Evolutionary conservation across 257 asterid species (phyloP).

Genomic region (Ligustrum vulgare): DNA sequence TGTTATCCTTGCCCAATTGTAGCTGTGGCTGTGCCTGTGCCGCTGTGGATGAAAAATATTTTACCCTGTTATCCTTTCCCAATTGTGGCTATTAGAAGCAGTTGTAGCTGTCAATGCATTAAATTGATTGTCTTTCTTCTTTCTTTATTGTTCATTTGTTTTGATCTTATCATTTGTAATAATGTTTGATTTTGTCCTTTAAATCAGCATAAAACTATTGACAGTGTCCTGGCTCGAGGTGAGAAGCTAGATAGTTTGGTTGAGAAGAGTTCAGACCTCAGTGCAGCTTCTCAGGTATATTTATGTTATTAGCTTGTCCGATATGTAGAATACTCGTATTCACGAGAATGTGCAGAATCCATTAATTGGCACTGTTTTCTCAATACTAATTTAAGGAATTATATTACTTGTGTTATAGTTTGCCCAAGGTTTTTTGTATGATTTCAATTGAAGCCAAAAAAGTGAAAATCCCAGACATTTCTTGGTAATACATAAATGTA

Average conservation of each 20-base stretch:
- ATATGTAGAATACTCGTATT: background rate
- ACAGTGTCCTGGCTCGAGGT: conserved; percentile 87
- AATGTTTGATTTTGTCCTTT: conserved; percentile 22
- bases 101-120: background rate
- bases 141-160: background rate
- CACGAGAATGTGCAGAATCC: background rate
- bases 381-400: background rate
- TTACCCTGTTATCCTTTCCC: too few species aligned
- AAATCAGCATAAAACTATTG: conserved; percentile 91
- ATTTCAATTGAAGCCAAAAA: background rate
- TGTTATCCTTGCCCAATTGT: background rate
- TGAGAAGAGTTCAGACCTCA: conserved; percentile 93
- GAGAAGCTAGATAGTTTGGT: conserved; percentile 95
- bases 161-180: conserved; percentile 4
- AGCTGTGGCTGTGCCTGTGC: too few species aligned
- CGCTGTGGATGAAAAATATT: too few species aligned
- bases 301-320: background rate
- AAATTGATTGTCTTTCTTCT: background rate
- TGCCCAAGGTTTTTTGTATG: background rate
- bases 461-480: background rate
- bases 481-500: background rate
- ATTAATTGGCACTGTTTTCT: background rate
- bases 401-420: background rate
- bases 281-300: conserved; percentile 91
- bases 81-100: background rate